These are phyloP conservation scores for Psilocybe tampanensis DNA, from an alignment of 768 basidiomycete species.

Conservation along the genomic window DNA sequence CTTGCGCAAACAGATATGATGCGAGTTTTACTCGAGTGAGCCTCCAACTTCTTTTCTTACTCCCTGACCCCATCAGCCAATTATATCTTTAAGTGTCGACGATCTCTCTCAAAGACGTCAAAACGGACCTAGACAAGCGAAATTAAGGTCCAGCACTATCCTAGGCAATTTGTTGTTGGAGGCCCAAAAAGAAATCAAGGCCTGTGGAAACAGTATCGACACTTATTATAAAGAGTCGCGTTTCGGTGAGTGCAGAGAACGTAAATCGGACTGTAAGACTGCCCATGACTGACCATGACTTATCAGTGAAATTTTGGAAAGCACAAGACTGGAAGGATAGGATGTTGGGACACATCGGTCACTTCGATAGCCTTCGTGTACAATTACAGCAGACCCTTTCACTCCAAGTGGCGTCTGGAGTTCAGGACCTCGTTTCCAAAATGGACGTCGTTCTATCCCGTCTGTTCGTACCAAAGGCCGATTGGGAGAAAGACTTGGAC, in stretches of 20 bases:
- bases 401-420: constrained; percentile 13
- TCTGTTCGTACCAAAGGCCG: constrained; percentile 14
- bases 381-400: constrained; percentile 16
- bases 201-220: constrained; percentile 24
- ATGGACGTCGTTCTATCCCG: constrained; percentile 17
- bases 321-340: constrained; percentile 23
- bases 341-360: constrained; percentile 15
- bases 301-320: constrained; percentile 22
- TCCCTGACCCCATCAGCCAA: too few relatives aligned
- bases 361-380: constrained; percentile 16
- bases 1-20: constrained; percentile 21
- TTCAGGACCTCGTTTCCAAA: constrained; percentile 15
- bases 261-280: not conserved
- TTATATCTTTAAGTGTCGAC: not conserved
- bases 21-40: constrained; percentile 19
- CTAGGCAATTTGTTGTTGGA: constrained; percentile 10
- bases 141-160: not conserved
- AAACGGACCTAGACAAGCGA: not conserved
- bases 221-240: constrained; percentile 23
- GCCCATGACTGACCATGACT: not conserved
- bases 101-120: not conserved
- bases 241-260: constrained; percentile 14
- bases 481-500: constrained; percentile 22
- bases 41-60: not conserved
- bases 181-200: constrained; percentile 17